A percentile compares a stretch with the other conserved stretches of the same genome.
These are phyloP conservation scores for Talaromyces stipitatus DNA, from an alignment of 495 filamentous ascomycete species.

Conservation along the genomic window DNA sequence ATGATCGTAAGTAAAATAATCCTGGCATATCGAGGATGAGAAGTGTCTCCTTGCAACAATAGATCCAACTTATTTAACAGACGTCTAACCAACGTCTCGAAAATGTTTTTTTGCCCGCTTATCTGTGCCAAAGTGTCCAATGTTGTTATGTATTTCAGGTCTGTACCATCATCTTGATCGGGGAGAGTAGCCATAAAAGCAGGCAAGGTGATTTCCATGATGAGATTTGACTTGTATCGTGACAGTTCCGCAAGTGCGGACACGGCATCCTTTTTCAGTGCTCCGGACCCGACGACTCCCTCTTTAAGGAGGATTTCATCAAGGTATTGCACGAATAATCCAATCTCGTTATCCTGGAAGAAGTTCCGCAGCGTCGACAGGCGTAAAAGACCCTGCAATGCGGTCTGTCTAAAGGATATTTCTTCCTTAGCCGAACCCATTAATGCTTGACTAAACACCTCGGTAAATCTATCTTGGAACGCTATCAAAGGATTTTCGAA, in stretches of 20 bases:
- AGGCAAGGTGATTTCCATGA: constrained; percentile 66
- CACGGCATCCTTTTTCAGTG: constrained; percentile 58
- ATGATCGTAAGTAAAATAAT: constrained; percentile 58
- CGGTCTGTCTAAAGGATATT: constrained; percentile 55
- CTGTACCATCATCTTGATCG: constrained; percentile 41
- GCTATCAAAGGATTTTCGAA: constrained; percentile 46
- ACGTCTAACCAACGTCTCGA: constrained; percentile 60
- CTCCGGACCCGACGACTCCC: constrained; percentile 46
- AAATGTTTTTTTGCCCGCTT: constrained; percentile 54
- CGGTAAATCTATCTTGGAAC: constrained; percentile 55
- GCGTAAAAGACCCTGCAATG: constrained; percentile 50
- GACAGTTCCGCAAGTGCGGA: constrained; percentile 56
- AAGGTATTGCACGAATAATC: constrained; percentile 56
- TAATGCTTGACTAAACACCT: constrained; percentile 52
- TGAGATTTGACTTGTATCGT: constrained; percentile 55
- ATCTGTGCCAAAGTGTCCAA: constrained; percentile 64
- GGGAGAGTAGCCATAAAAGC: constrained; percentile 66
- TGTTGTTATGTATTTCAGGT: constrained; percentile 43
- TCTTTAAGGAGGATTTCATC: constrained; percentile 58
- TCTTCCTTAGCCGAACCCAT: constrained; percentile 56
- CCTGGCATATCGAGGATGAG: constrained; percentile 42
- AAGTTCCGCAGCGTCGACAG: constrained; percentile 48
- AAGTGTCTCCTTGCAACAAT: constrained; percentile 46
- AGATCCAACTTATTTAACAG: constrained; percentile 58
- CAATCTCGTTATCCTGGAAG: constrained; percentile 56